phyloP scores from a whole-genome alignment of 139 green algal genomes.

The Volvox africanus region DNA sequence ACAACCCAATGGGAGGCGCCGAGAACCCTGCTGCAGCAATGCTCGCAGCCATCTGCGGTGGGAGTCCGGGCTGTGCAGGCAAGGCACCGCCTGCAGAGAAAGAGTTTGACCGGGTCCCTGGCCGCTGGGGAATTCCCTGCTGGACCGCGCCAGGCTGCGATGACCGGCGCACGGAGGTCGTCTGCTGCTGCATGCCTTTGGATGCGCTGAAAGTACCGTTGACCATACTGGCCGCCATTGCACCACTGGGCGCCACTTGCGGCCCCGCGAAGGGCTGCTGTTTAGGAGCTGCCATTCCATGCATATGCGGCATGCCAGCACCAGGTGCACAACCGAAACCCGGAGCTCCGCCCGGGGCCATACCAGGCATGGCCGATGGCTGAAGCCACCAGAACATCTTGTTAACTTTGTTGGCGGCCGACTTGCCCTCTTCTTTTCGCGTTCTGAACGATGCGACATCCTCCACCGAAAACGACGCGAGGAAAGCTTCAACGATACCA shows the following conservation, averaged over 20 bases:
- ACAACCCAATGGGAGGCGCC: neutral
- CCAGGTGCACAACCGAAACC: neutral
- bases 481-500: constrained; percentile 38
- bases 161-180: neutral
- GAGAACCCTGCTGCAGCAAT: constrained; percentile 34
- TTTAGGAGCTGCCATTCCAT: neutral
- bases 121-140: neutral
- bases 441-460: constrained; percentile 31
- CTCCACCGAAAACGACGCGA: constrained; percentile 20
- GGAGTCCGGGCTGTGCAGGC: neutral
- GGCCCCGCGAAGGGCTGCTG: neutral
- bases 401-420: constrained; percentile 60
- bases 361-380: constrained; percentile 36
- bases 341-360: neutral
- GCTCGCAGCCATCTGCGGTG: constrained; percentile 41
- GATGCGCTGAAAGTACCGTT: neutral
- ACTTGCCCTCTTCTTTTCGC: constrained; percentile 54
- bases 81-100: constrained; percentile 33
- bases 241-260: neutral
- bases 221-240: constrained; percentile 7
- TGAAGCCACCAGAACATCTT: constrained; percentile 62
- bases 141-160: constrained; percentile 18
- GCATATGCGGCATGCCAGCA: neutral
- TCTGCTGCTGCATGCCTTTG: neutral
- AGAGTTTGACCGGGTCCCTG: constrained; percentile 9